Evolutionary conservation across 1,139 yeast species (phyloP).

Genomic region (Eremothecium coryli): DNA sequence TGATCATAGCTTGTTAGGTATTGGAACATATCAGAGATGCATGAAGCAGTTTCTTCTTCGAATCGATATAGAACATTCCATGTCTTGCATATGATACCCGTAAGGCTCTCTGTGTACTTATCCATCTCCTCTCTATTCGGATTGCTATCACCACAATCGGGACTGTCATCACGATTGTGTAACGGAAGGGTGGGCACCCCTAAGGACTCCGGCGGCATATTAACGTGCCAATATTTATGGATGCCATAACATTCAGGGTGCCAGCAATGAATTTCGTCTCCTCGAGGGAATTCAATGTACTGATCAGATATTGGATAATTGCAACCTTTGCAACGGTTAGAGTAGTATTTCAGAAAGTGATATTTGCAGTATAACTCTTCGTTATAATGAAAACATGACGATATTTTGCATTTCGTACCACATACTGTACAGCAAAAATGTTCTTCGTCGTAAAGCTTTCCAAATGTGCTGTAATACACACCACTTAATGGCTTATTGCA

Average conservation of each 20-base stretch:
- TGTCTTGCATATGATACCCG: slow-evolving; percentile 60
- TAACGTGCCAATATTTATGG: slow-evolving; percentile 92
- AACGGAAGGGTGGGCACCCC: slow-evolving; percentile 41
- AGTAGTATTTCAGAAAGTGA: slow-evolving; percentile 78
- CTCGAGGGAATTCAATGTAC: slow-evolving; percentile 84
- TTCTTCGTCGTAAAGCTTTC: slow-evolving; percentile 86
- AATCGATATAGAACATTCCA: slow-evolving; percentile 85
- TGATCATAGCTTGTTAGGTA: slow-evolving; percentile 73
- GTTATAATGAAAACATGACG: slow-evolving; percentile 87
- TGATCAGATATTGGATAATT: slow-evolving; percentile 85
- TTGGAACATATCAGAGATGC: slow-evolving; percentile 87
- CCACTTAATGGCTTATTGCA: slow-evolving; percentile 86
- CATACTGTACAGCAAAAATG: slow-evolving; percentile 92
- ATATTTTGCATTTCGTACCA: slow-evolving; percentile 77
- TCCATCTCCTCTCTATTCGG: slow-evolving; percentile 54
- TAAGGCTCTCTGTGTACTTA: slow-evolving; percentile 42
- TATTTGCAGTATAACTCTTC: slow-evolving; percentile 79
- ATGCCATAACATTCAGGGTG: slow-evolving; percentile 99
- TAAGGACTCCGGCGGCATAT: slow-evolving; percentile 54
- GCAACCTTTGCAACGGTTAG: slow-evolving; percentile 91
- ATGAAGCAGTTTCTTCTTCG: slow-evolving; percentile 88
- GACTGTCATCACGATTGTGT: slow-evolving; percentile 23
- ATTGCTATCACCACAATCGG: slow-evolving; percentile 16
- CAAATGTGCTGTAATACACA: slow-evolving; percentile 88
- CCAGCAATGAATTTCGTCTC: slow-evolving; percentile 96